Percentiles rank a stretch among this genome's conserved stretches.
These are phyloP conservation scores for Adiantum capillusveneris DNA, from an alignment of 75 land plant genomes.

Conservation along the genomic window DNA sequence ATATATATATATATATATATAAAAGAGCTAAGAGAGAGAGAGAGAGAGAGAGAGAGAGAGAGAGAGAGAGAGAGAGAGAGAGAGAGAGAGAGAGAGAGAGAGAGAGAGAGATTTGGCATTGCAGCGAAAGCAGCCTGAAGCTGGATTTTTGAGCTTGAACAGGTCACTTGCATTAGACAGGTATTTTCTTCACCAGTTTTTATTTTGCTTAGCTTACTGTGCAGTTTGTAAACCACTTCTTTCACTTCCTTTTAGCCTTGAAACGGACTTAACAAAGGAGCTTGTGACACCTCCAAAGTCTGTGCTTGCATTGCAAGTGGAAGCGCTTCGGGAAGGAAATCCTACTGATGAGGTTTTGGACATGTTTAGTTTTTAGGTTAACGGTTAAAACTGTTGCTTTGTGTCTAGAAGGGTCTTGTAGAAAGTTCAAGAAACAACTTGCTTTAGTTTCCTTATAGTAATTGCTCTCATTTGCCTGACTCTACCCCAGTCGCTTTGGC, in stretches of 20 bases:
- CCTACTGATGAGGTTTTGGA: conserved; percentile 14
- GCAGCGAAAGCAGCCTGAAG: conserved; percentile 32
- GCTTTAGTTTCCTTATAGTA: no score
- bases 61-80: no score
- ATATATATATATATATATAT: no score
- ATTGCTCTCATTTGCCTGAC: no score
- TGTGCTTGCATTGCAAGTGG: conserved; percentile 39
- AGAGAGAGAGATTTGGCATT: conserved; percentile 1
- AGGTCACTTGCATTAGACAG: conserved; percentile 82
- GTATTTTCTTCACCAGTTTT: conserved; percentile 19
- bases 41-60: no score
- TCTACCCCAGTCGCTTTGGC: no score
- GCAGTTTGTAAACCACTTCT: conserved; percentile 5
- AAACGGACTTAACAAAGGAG: conserved; percentile 73
- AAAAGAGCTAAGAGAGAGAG: no score
- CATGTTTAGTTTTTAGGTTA: no score
- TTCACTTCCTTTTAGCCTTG: conserved; percentile 40
- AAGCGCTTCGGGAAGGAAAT: conserved; percentile 35
- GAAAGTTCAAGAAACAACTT: no score
- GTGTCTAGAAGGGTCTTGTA: no score
- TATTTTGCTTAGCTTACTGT: conserved; percentile 8
- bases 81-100: not conserved
- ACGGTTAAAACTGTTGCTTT: no score
- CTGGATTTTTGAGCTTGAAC: conserved; percentile 80
- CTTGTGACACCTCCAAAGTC: conserved; percentile 50